Base-by-base conservation (phyloP, 768 basidiomycete genomes). In the Boletus patriciae region DNA sequence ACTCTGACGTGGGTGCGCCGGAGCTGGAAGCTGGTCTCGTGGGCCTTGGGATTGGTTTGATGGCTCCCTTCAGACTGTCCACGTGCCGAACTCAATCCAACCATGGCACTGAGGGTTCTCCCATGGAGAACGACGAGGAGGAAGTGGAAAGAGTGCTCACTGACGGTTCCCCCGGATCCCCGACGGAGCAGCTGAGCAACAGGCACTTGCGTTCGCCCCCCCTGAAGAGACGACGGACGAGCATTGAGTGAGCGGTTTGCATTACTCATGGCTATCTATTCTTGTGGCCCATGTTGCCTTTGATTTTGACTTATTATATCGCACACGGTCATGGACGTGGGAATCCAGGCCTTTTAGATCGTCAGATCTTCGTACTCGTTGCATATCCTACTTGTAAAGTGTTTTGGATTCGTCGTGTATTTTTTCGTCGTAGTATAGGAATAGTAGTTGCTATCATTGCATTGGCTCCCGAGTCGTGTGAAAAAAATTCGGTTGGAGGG, bases 31-130 rank as follows among this genome's bases (percentile, higher is more conserved):
- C 70, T 5, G 69, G 64, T 27, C 64, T 72, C 42, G 71, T 76
- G 31, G 79, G 80, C 19, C 73, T 73, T 34, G 72, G 72, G 38
- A 72, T 73, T 59, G 72, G 73, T 9, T 72, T 86, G 40, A 73
- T 86, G 62, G 83, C 80, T 50, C 80, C 85, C 13, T 85, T 86
- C 60, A 72, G 72, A 31, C 71, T 82, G 46, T 74, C 80, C 36
- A 73, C 75, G 31, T 76, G 73, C 45, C 70, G 76, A 42, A 70
- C 61, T 31, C 70, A 67, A 46, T 46, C 66, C 31, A 54, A 49
- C 23, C 55, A 60, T 16, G 48, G 38, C 11, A 44, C 33, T 2
- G 59, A 62, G 27, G 49, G 43, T 36, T 58, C 60, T 37, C 48
- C 57, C 16, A 43, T 64, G 46, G 71, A 66, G 33, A 55, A 63